Evolutionary conservation across 768 basidiomycete genomes (phyloP).

Genomic region (Suillus placidus): DNA sequence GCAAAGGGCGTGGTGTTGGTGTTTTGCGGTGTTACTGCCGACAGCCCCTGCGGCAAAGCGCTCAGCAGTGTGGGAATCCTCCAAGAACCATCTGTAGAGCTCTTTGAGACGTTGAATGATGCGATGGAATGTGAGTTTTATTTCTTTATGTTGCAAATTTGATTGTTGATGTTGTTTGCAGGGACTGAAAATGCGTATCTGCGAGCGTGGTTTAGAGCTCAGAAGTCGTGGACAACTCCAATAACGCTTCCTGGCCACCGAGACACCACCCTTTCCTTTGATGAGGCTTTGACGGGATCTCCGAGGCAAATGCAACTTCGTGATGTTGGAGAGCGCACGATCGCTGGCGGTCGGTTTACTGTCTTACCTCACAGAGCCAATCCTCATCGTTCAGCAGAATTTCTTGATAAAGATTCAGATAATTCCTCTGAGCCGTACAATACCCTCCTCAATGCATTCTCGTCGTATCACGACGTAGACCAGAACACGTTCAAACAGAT

Average conservation of each 20-base stretch:
- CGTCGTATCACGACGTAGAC: constrained; percentile 65
- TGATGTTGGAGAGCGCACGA: constrained; percentile 71
- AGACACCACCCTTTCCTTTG: constrained; percentile 48
- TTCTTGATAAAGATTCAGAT: constrained; percentile 30
- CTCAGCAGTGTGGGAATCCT: constrained; percentile 80
- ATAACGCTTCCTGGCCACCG: constrained; percentile 63
- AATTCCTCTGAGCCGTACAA: constrained; percentile 62
- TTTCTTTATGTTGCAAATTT: constrained; percentile 5
- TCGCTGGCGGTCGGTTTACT: constrained; percentile 53
- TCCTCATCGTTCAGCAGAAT: constrained; percentile 21
- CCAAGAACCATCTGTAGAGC: constrained; percentile 74
- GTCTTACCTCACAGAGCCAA: neutral
- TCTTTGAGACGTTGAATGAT: constrained; percentile 82
- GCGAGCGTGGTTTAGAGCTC: constrained; percentile 73
- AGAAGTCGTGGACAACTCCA: constrained; percentile 54
- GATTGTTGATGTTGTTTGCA: constrained; percentile 22
- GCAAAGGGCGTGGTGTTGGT: constrained; percentile 82
- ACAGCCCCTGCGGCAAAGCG: constrained; percentile 70
- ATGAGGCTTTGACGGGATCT: constrained; percentile 52
- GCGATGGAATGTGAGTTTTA: constrained; percentile 82
- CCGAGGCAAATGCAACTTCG: constrained; percentile 70
- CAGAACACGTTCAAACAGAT: constrained; percentile 63
- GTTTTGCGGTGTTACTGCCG: constrained; percentile 77
- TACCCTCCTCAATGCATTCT: constrained; percentile 79
- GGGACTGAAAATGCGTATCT: constrained; percentile 97